Conservation (phyloP, 495 filamentous ascomycete species). For the Penicillium crystallinum region DNA sequence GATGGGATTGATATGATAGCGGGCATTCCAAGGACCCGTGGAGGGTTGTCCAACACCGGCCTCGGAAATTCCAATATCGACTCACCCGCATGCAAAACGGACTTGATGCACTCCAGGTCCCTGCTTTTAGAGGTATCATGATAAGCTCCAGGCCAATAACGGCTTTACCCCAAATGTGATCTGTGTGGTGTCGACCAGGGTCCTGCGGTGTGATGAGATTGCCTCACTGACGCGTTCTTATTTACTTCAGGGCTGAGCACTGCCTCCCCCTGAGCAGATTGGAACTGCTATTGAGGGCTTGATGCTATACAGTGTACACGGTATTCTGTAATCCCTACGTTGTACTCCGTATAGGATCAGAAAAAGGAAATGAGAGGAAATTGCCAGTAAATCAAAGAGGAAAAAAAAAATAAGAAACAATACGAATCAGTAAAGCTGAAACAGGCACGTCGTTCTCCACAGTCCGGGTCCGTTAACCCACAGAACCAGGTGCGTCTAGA, state of each 20-base stretch:
- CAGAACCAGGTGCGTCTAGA: slow-evolving; percentile 6
- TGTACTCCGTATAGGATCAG: too few species aligned
- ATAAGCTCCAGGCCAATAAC: slow-evolving; percentile 19
- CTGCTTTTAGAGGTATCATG: slow-evolving; percentile 6
- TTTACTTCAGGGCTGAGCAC: not conserved
- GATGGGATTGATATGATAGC: slow-evolving; percentile 16
- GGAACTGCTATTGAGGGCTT: slow-evolving; percentile 6
- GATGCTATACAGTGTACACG: too few species aligned
- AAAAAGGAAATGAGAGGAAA: not conserved
- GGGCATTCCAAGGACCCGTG: slow-evolving; percentile 22
- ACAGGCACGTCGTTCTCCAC: slow-evolving; percentile 27
- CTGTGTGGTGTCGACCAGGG: slow-evolving; percentile 17
- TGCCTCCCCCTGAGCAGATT: slow-evolving; percentile 4
- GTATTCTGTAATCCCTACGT: too few species aligned
- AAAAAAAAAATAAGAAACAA: not conserved
- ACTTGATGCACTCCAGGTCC: not conserved
- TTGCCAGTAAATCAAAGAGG: not conserved
- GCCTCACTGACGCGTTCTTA: slow-evolving; percentile 1
- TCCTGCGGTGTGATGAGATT: slow-evolving; percentile 5
- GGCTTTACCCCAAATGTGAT: slow-evolving; percentile 16
- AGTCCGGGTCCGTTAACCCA: slow-evolving; percentile 23
- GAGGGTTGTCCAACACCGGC: slow-evolving; percentile 3
- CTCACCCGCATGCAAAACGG: slow-evolving; percentile 15
- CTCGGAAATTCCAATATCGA: not conserved
- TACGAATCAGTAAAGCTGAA: slow-evolving; percentile 34